These are phyloP conservation scores for Candida gigantensis DNA, from an alignment of 1,139 yeast genomes.

Conservation along the genomic window DNA sequence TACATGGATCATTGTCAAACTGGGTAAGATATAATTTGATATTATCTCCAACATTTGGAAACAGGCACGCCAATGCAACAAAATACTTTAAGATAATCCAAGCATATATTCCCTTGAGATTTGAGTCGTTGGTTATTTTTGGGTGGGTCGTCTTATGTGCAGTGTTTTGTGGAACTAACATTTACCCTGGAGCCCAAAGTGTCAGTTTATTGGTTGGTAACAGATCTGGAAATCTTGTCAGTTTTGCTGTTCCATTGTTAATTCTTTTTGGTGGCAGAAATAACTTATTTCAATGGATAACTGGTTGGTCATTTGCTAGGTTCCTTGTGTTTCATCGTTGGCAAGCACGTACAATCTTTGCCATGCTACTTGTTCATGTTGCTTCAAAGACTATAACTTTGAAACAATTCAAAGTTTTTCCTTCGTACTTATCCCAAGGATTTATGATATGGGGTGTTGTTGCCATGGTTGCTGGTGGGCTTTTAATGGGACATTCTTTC, in stretches of 20 bases:
- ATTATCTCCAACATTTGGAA: slow-evolving; percentile 14
- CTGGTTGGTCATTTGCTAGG: slow-evolving; percentile 25
- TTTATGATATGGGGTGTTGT: slow-evolving; percentile 53
- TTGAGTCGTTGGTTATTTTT: slow-evolving; percentile 20
- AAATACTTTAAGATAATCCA: slow-evolving; percentile 1
- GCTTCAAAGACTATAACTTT: slow-evolving; percentile 13
- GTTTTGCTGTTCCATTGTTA: slow-evolving; percentile 22
- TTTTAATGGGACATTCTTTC: slow-evolving; percentile 35
- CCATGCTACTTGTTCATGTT: slow-evolving; percentile 21
- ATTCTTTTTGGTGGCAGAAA: slow-evolving; percentile 28
- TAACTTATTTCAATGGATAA: slow-evolving; percentile 26
- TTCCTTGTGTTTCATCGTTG: slow-evolving; percentile 24
- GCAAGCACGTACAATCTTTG: slow-evolving; percentile 22
- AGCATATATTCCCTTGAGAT: slow-evolving; percentile 22
- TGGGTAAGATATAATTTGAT: slow-evolving; percentile 13
- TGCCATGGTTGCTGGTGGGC: slow-evolving; percentile 36
- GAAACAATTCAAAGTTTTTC: slow-evolving; percentile 18
- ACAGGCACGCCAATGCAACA: slow-evolving; percentile 11
- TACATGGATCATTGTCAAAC: slow-evolving; percentile 12
- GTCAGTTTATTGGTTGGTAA: slow-evolving; percentile 22
- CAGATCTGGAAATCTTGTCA: slow-evolving; percentile 26
- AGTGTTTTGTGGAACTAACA: slow-evolving; percentile 16
- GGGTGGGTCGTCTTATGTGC: slow-evolving; percentile 13
- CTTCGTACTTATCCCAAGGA: slow-evolving; percentile 25
- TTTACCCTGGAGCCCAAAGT: slow-evolving; percentile 15